phyloP scores from a whole-genome alignment of 129 eudicot species.

The Ambrosia trifida region DNA sequence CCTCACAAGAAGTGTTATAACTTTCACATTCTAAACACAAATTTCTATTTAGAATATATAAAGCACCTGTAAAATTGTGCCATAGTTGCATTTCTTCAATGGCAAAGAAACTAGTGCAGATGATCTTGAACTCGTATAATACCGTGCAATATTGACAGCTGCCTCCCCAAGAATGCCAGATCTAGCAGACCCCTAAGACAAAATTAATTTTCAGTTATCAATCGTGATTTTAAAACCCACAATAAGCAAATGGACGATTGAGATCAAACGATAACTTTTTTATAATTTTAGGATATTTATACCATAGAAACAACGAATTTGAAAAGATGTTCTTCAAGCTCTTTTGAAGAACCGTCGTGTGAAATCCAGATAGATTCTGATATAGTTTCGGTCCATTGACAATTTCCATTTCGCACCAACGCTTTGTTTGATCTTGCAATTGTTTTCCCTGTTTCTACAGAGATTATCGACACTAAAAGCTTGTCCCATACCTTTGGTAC shows the following conservation, averaged over 20 bases:
- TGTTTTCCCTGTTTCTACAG: slow-evolving; percentile 87
- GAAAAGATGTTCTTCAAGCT: slow-evolving; percentile 60
- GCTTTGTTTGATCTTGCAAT: slow-evolving; percentile 69
- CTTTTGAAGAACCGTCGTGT: slow-evolving; percentile 58
- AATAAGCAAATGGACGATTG: neutral
- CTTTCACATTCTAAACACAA: neutral
- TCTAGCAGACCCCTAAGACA: slow-evolving; percentile 82
- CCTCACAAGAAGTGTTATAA: neutral
- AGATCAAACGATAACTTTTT: neutral
- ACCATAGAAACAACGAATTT: slow-evolving; percentile 84
- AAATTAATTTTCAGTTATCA: neutral
- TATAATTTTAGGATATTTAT: slow-evolving; percentile 24
- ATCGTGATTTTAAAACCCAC: neutral
- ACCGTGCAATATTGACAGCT: slow-evolving; percentile 56
- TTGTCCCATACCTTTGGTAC: slow-evolving; percentile 99
- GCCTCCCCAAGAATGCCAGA: slow-evolving; percentile 92
- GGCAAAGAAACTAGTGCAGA: slow-evolving; percentile 66
- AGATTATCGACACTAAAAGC: slow-evolving; percentile 70
- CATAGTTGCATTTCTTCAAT: slow-evolving; percentile 76
- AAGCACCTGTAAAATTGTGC: slow-evolving; percentile 72
- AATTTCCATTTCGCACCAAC: slow-evolving; percentile 65
- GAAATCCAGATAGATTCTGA: slow-evolving; percentile 73
- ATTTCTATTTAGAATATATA: neutral
- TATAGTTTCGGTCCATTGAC: slow-evolving; percentile 78
- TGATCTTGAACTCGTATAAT: slow-evolving; percentile 58